Percentiles rank a stretch among this genome's conserved stretches.
Evolutionary conservation across 768 basidiomycete genomes (phyloP).

Genomic region (Psilocybe cubensis): DNA sequence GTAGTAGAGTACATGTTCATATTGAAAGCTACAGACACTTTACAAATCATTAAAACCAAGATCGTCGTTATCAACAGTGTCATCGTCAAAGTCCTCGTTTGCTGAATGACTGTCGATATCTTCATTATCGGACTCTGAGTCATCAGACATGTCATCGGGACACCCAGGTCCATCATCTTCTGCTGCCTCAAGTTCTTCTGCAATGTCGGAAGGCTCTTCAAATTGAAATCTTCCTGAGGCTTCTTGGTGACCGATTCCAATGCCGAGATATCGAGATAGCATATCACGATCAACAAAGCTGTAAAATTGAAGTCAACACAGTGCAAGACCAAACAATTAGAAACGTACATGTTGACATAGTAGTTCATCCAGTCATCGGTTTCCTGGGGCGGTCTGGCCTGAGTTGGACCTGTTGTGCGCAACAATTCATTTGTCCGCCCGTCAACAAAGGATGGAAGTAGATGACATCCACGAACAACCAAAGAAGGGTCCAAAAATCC

Average conservation of each 20-base stretch:
- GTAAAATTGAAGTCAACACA: not conserved
- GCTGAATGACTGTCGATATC: no score
- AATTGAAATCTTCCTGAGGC: not conserved
- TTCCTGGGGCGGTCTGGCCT: slow-evolving; percentile 2
- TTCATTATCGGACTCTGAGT: no score
- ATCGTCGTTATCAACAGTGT: no score
- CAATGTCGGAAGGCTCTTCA: no score
- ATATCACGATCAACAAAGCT: slow-evolving; percentile 46
- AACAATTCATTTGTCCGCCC: slow-evolving; percentile 16
- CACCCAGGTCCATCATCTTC: no score
- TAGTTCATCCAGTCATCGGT: slow-evolving; percentile 27
- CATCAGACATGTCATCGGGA: no score
- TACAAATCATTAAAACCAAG: no score
- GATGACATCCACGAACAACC: slow-evolving; percentile 34
- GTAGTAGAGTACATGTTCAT: no score
- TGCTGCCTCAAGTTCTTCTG: not conserved
- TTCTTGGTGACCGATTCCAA: slow-evolving; percentile 13
- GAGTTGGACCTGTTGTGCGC: not conserved
- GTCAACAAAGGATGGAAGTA: slow-evolving; percentile 34
- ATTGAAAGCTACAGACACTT: no score
- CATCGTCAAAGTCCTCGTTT: no score
- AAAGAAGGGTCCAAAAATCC: slow-evolving; percentile 37
- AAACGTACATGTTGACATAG: slow-evolving; percentile 40
- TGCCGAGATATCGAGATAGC: slow-evolving; percentile 27
- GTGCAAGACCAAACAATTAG: not conserved